Conservation (phyloP, 345 rosid species). For the Camelina sativa region DNA sequence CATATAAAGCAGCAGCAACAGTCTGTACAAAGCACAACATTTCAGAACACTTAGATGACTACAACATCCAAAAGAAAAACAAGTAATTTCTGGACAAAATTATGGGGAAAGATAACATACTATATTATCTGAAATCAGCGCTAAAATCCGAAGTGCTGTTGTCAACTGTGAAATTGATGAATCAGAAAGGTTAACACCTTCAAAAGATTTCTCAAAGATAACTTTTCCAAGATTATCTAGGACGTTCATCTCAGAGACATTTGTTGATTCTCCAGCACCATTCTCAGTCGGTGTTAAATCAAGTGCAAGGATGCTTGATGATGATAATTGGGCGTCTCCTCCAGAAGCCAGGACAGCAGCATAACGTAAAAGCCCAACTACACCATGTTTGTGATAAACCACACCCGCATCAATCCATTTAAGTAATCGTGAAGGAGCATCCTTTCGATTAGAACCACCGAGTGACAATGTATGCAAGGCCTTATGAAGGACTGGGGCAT, state of each 20-base stretch:
- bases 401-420: conserved; percentile 96
- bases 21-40: conserved; percentile 56
- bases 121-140: conserved; percentile 80
- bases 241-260: conserved; percentile 72
- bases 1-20: conserved; percentile 81
- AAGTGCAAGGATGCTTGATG: conserved; percentile 71
- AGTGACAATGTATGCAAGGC: conserved; percentile 90
- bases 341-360: conserved; percentile 91
- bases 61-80: conserved; percentile 21
- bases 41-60: conserved; percentile 23
- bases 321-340: conserved; percentile 86
- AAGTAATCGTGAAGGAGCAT: conserved; percentile 87
- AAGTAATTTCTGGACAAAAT: conserved; percentile 16
- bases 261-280: conserved; percentile 73
- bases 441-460: conserved; percentile 95
- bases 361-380: conserved; percentile 88
- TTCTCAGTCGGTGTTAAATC: conserved; percentile 79
- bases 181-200: conserved; percentile 82
- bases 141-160: conserved; percentile 86
- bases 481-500: conserved; percentile 85
- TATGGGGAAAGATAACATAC: conserved; percentile 53
- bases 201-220: conserved; percentile 78
- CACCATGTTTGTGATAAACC: conserved; percentile 91
- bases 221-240: conserved; percentile 91
- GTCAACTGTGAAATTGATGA: conserved; percentile 89